Conservation (phyloP, 805 yeast species). For the Pichia occidentalis region DNA sequence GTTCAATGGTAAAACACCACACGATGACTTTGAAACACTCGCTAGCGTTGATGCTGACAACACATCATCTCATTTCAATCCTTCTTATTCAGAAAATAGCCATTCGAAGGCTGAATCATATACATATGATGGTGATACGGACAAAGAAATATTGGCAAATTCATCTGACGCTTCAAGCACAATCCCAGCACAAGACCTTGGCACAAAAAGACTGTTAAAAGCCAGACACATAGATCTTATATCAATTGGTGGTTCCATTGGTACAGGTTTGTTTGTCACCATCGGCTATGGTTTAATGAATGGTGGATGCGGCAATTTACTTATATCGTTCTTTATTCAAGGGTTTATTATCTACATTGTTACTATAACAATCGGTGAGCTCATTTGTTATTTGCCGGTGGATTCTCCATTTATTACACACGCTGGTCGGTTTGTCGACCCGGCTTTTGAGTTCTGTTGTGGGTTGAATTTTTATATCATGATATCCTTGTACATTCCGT, state of each 20-base stretch:
- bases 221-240: constrained; percentile 73
- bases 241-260: constrained; percentile 78
- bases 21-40: too few species aligned
- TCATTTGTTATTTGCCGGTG: constrained; percentile 70
- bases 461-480: constrained; percentile 79
- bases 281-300: constrained; percentile 56
- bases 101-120: too few species aligned
- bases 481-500: constrained; percentile 73
- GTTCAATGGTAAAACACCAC: too few species aligned
- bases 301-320: constrained; percentile 65
- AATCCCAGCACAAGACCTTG: too few species aligned
- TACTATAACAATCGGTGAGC: constrained; percentile 69
- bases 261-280: constrained; percentile 72
- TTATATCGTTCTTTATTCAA: constrained; percentile 64
- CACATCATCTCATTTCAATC: too few species aligned
- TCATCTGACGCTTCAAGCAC: too few species aligned
- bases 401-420: constrained; percentile 70
- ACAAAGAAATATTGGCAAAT: too few species aligned
- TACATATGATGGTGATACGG: too few species aligned
- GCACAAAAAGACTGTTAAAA: constrained; percentile 46
- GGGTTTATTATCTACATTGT: constrained; percentile 61
- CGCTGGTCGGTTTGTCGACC: constrained; percentile 72
- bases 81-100: too few species aligned
- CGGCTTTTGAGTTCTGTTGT: constrained; percentile 64
- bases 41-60: too few species aligned